Base-by-base conservation (phyloP, 352 stramenopile species). In the Phytophthora lateralis region DNA sequence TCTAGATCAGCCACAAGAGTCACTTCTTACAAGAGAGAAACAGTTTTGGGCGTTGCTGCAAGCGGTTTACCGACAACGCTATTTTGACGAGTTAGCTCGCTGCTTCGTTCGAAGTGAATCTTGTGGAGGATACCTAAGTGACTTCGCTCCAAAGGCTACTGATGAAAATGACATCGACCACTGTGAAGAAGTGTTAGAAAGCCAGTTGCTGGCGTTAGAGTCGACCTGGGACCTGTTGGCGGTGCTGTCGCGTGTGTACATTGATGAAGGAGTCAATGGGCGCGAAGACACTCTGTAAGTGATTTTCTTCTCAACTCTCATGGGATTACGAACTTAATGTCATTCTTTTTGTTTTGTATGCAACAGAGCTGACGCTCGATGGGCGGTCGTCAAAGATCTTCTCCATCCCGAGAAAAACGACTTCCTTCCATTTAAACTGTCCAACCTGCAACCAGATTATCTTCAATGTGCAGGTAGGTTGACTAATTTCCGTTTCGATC, bases 41-140 rank as follows among this genome's bases (percentile, higher is more conserved):
- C 59, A 78, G 12, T 75, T 89, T 20, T 91, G 82, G 82, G 53
- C 66, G 21, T 76, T 89, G 39, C 49, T 92, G 4, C 76, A 85
- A 66, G 75, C 73, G 2, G 64, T 79, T 32, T 73, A 76, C 35
- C 44, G 32, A 15, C 38, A 73, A 8, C 60, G 73, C 68, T 64
- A 74, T 54, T 65, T 80, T 26, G 64, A 82, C 11, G 51, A 75
- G 17, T 42, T 85, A 57, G 69, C 76, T 37, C 56, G 74, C 32
- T 65, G 61, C 43, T 85, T 76, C 42, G 43, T 79, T n/a, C 64
- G 64, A 49, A 59, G 53, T 27, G 65, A 73, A 55, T 82, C 74
- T 8, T 75, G 53, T 54, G 69, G 76, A 24, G 76, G 74, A 21
- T 85, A 85, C 15, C 26, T 83, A 58, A 61, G 55, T 30, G 43